Evolutionary conservation across 2,329 filamentous ascomycete species (phyloP), one percentile per base, ranked within the genome.

Genomic region (Cryphonectria parasitica): DNA sequence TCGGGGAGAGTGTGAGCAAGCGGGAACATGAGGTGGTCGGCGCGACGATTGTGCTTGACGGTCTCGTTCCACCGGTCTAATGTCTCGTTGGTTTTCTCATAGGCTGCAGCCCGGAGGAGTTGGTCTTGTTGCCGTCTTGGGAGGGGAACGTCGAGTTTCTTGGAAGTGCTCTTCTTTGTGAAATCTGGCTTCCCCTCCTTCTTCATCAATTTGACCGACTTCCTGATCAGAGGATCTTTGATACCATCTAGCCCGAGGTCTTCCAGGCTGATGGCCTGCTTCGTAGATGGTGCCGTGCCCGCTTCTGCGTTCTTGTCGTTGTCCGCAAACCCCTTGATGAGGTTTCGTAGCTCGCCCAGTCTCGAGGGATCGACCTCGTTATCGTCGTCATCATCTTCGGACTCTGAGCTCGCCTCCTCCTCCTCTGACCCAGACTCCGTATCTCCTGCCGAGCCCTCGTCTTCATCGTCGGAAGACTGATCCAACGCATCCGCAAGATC

Each of bases 41-140:
- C 95, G 75, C 94, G 88, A 71, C 96, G 91, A 80, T 98, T 98
- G 43, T 93, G 90, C 82, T 98, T 97, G 77, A 99, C 94, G 0
- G 96, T 98, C 72, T 98, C 95, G 43, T 91, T 91, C 96, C 96
- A 99, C 76, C 94, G 90, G 73, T 93, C 90, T 36, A 99, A 85
- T 0, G 94, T 95, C 80, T 98, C 91, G 77, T 97, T 97, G 66
- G 94, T 95, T 84, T 97, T 95, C 49, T 94, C 90, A 76, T 95
- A 97, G 2, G 96, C 96, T 34, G 90, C 94, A 67, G 86, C 85
- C 66, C 96, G 92, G 77, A 97, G 91, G 22, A 98, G 82, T 65
- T 90, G 90, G 78, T 95, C 94, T 80, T 98, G 95, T 76, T 97
- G 92, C 72, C 95, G 88, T 78, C 92, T 94, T 1, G 93, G 89